phyloP scores from a whole-genome alignment of 2,329 filamentous ascomycete species.

The Xylariaceae sp. region DNA sequence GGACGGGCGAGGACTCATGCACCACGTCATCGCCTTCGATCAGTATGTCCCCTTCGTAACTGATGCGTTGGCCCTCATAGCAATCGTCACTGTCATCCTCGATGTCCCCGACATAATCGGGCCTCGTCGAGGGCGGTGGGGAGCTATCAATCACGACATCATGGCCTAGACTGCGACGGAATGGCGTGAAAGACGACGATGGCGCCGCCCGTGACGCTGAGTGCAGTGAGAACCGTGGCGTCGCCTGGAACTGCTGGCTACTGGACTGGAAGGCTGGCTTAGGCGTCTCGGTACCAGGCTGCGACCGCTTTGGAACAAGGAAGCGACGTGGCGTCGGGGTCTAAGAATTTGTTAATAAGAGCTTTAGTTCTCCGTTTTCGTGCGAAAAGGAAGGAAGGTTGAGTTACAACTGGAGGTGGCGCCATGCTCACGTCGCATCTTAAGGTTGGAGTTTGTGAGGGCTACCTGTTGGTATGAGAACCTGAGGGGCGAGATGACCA shows the following conservation, averaged over 20 bases:
- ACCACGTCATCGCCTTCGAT: slow-evolving; percentile 17
- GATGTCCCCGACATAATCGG: slow-evolving; percentile 2
- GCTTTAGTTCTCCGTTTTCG: neutral
- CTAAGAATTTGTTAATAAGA: slow-evolving; percentile 15
- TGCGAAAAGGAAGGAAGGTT: neutral
- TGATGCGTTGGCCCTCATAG: neutral
- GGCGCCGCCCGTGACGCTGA: slow-evolving; percentile 27
- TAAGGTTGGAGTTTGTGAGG: neutral
- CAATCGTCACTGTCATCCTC: slow-evolving; percentile 1
- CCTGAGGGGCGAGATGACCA: neutral
- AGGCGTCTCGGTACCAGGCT: slow-evolving; percentile 26
- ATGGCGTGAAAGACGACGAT: slow-evolving; percentile 18
- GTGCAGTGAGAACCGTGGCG: slow-evolving; percentile 31
- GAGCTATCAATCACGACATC: slow-evolving; percentile 29
- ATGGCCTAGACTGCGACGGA: slow-evolving; percentile 16
- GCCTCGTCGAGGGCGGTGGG: slow-evolving; percentile 16
- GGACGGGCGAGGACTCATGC: slow-evolving; percentile 22
- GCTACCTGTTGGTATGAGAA: neutral
- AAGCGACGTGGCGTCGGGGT: slow-evolving; percentile 33
- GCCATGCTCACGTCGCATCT: slow-evolving; percentile 19
- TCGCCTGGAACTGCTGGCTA: slow-evolving; percentile 31
- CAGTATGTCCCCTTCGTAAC: slow-evolving; percentile 1
- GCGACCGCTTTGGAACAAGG: slow-evolving; percentile 29
- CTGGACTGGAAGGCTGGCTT: slow-evolving; percentile 22
- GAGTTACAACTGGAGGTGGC: slow-evolving; percentile 26